Evolutionary conservation across 495 filamentous ascomycete species (phyloP).

Genomic region (Penicillium bialowiezense): DNA sequence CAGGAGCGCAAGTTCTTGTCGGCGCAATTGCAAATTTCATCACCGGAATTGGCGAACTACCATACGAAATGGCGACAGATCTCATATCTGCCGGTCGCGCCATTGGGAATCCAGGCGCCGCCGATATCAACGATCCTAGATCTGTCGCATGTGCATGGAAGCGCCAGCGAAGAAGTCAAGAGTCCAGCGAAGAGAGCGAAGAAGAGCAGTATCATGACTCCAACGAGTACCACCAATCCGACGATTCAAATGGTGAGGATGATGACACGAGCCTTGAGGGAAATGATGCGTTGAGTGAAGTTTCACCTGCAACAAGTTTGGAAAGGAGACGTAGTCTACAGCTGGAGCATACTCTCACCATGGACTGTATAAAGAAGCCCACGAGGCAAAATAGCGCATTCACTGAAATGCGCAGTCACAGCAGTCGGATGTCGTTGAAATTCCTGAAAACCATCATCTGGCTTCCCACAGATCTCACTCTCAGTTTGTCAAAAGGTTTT

Average conservation of each 20-base stretch:
- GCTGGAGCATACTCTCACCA: constrained; percentile 9
- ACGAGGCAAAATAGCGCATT: constrained; percentile 6
- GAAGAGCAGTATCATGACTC: neutral
- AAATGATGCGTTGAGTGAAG: neutral
- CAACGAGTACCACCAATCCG: neutral
- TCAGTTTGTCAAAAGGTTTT: constrained; percentile 78
- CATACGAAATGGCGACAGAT: constrained; percentile 65
- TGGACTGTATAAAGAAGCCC: constrained; percentile 4
- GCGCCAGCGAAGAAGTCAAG: constrained; percentile 3
- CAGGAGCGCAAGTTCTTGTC: constrained; percentile 67
- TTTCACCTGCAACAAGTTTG: neutral
- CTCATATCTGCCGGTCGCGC: constrained; percentile 55
- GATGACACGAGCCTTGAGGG: constrained; percentile 1
- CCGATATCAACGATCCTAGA: constrained; percentile 30
- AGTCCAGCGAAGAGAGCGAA: neutral
- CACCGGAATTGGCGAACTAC: constrained; percentile 81
- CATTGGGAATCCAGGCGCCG: constrained; percentile 53
- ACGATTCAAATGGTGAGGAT: neutral
- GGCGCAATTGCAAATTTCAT: constrained; percentile 72
- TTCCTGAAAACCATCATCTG: constrained; percentile 70
- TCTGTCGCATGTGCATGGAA: neutral
- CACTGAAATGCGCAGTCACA: constrained; percentile 34
- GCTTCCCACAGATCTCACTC: constrained; percentile 76
- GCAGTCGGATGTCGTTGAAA: constrained; percentile 41
- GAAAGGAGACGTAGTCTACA: constrained; percentile 12